Conservation (phyloP, 1,284 basidiomycete species). For the Clitocybe nebularis region DNA sequence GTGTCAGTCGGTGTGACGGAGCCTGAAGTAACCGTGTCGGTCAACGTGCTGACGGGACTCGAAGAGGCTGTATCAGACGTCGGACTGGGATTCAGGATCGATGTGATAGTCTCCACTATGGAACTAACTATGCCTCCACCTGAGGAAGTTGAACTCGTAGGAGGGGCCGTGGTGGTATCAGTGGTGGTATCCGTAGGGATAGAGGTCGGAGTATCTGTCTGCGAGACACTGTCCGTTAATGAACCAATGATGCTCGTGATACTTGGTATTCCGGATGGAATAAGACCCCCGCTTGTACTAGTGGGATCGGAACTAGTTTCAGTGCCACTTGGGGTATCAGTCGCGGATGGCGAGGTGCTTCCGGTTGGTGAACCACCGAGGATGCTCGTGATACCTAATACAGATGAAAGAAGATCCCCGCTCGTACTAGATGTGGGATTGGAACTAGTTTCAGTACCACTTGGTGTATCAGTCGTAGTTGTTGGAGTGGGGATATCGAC, state of each 20-base stretch:
- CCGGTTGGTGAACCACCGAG: too few species aligned
- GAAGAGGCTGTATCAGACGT: not conserved
- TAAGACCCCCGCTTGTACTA: slow-evolving; percentile 1
- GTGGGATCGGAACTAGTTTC: too few species aligned
- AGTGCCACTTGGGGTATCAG: too few species aligned
- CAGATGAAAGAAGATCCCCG: too few species aligned
- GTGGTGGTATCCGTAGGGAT: not conserved
- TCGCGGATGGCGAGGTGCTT: too few species aligned
- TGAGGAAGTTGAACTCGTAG: not conserved
- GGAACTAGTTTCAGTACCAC: too few species aligned
- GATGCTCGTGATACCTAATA: too few species aligned
- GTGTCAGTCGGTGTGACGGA: slow-evolving; percentile 1
- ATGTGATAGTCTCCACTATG: not conserved
- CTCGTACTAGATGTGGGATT: too few species aligned
- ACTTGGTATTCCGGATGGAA: slow-evolving; percentile 3
- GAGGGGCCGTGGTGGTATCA: not conserved
- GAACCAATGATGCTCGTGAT: slow-evolving; percentile 7
- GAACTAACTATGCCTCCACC: not conserved
- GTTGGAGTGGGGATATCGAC: too few species aligned
- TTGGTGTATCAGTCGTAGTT: too few species aligned
- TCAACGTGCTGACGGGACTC: not conserved
- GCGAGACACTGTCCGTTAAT: slow-evolving; percentile 1
- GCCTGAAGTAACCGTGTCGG: not conserved
- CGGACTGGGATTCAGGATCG: not conserved
- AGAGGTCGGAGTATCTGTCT: slow-evolving; percentile 8